Evolutionary conservation across 1,284 basidiomycete species (phyloP).

Genomic region (Cutaneotrichosporon sp.): DNA sequence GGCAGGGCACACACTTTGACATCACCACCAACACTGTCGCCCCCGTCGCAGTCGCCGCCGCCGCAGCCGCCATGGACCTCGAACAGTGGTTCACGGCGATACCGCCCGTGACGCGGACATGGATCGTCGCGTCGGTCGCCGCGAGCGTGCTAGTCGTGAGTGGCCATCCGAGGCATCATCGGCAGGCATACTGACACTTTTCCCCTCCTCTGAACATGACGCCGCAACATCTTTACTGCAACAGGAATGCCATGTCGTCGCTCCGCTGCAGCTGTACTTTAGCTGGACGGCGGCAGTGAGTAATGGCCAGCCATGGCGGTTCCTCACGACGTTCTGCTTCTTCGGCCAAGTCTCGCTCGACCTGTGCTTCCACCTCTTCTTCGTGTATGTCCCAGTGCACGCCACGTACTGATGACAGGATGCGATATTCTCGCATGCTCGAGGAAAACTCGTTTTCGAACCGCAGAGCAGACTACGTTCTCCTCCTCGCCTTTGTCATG

Average conservation of each 20-base stretch:
- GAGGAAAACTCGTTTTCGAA: slow-evolving; percentile 94
- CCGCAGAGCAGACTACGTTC: slow-evolving; percentile 84
- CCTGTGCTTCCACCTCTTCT: slow-evolving; percentile 94
- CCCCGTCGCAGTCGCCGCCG: slow-evolving; percentile 1
- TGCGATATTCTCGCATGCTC: slow-evolving; percentile 92
- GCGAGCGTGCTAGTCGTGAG: slow-evolving; percentile 78
- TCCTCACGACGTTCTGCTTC: slow-evolving; percentile 88
- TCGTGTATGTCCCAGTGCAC: slow-evolving; percentile 61
- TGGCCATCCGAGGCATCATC: slow-evolving; percentile 11
- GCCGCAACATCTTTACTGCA: too few relatives aligned
- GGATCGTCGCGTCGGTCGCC: slow-evolving; percentile 69
- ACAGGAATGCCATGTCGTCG: slow-evolving; percentile 88
- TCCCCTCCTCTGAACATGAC: too few relatives aligned
- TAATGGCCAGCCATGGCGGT: slow-evolving; percentile 81
- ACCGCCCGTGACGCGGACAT: slow-evolving; percentile 78
- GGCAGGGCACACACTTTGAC: not conserved
- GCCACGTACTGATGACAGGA: slow-evolving; percentile 52
- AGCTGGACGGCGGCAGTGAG: slow-evolving; percentile 76
- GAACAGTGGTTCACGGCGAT: slow-evolving; percentile 68
- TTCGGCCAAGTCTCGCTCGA: slow-evolving; percentile 92
- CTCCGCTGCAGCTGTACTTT: slow-evolving; percentile 85
- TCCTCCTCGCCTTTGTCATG: slow-evolving; percentile 76
- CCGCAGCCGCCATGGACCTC: slow-evolving; percentile 18
- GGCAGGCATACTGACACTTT: not conserved
- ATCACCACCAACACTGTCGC: slow-evolving; percentile 18